Base-by-base conservation (phyloP, 208 protist species). In the Leishmania tarentolae region DNA sequence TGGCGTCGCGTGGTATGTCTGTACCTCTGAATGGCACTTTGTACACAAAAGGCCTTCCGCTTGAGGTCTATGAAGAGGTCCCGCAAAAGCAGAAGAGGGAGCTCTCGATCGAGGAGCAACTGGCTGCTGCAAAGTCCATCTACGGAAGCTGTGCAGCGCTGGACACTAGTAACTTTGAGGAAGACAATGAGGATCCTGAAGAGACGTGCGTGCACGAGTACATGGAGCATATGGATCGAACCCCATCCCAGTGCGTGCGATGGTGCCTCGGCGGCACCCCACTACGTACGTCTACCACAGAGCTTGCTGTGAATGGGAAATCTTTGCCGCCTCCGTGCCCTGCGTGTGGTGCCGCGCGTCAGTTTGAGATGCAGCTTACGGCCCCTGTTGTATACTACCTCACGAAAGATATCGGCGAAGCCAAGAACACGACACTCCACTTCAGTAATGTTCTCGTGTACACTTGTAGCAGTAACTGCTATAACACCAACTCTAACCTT, bases 391-490 rank as follows among this genome's bases (percentile, higher is more conserved):
- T 98, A 57, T 98, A 96, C 73, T 98, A 88, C 75, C 86, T 98
- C 46, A 96, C 91, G 11, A 92, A 89, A 63, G 82, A 83, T 28
- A 84, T 87, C 37, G 84, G 87, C 4, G 93, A 93, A 74, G 81
- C 80, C 24, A 86, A 92, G 47, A 93, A 95, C 70, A 75, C 88
- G 13, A 57, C 76, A 40, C 52, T 98, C 68, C 93, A 96, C 80
- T 98, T 98, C 82, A 92, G 91, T 68, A 97, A 95, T 79, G 81
- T 98, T 46, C 75, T 93, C 28, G 86, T 96, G 28, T 96, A 91
- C 73, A 97, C 95, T 31, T 98, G 95, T 82, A 88, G 85, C 61
- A 80, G 69, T 24, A 86, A 95, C 82, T 98, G 92, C 87, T 90
- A 93, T 75, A 76, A 78, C 65, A 50, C 61, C 15, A 59, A 6